Base-by-base conservation (phyloP, 768 basidiomycete species). In the Austroboletus festivus region DNA sequence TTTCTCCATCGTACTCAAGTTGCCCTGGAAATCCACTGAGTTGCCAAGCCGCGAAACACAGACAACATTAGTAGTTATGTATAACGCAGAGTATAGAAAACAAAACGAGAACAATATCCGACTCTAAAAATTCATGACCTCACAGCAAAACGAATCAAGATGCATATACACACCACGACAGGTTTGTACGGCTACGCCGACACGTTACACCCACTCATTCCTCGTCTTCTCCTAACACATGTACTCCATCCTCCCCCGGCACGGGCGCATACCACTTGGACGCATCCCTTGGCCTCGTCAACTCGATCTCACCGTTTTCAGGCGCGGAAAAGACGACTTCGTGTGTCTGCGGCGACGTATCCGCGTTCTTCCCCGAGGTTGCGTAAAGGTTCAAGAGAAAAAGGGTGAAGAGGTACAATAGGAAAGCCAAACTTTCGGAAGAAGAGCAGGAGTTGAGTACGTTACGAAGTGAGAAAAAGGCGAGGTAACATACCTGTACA, bases 331-430 rank as follows among this genome's bases (percentile, higher is more conserved):
- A 70, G 5, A 63, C n/a, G 31, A 55, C 52, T 0, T 52, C 50
- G 3, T 23, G 23, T 0, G 28, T 5, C 9, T 42, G 43, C 28
- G 41, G 48, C 4, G 54, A 45, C 16, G 44, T 26, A n/a, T 62
- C 51, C 2, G 78, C 78, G 51, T 86, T 83, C 23, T 75, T 77
- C 3, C 85, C 85, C 15, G 78, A 80, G 0, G 77, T 81, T 6
- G 75, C 56, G 62, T 86, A 91, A 1, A 91, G 70, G 54, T 85
- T 77, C 56, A 92, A 74, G 43, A 94, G 76, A 59, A 78, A 76
- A 21, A 85, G 72, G 42, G 86, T 81, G 58, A 87, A 76, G 6
- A 84, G 73, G 67, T 94, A 93, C 22, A 93, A 60, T 33, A 89
- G 51, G 73, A 94, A 93, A 0, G 89, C 81, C 39, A 86, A 9